Conservation (phyloP, 2,329 filamentous ascomycete genomes). For the Colletotrichum nymphaeae region DNA sequence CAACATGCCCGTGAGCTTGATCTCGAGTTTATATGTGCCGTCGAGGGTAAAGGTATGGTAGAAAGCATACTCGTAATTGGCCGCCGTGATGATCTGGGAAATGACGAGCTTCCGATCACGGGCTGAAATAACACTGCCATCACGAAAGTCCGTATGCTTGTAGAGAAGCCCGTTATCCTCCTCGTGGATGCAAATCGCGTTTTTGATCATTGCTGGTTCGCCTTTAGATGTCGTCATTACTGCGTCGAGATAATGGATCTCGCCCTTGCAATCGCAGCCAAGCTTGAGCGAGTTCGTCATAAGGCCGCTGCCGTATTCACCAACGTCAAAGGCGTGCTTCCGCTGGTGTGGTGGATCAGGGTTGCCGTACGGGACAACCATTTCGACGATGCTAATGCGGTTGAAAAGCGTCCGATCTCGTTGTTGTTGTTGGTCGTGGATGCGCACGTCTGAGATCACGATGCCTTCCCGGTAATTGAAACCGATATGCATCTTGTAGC, state of each 20-base stretch:
- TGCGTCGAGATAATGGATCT: constrained; percentile 65
- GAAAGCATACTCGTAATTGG: constrained; percentile 79
- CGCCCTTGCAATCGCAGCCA: constrained; percentile 76
- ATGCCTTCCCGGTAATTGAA: background rate
- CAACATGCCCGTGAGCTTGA: constrained; percentile 65
- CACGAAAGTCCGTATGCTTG: constrained; percentile 82
- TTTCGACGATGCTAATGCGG: background rate
- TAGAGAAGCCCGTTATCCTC: constrained; percentile 80
- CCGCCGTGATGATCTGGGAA: constrained; percentile 80
- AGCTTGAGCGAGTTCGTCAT: constrained; percentile 73
- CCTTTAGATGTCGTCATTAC: constrained; percentile 78
- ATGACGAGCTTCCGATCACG: constrained; percentile 79
- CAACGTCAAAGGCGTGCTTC: constrained; percentile 76
- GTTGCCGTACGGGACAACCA: background rate
- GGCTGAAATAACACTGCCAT: constrained; percentile 76
- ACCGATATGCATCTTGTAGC: background rate
- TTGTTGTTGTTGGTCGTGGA: background rate
- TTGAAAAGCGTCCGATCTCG: background rate
- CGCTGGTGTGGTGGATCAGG: constrained; percentile 67
- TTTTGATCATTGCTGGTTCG: constrained; percentile 76
- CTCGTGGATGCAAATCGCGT: constrained; percentile 82
- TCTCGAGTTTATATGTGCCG: constrained; percentile 72
- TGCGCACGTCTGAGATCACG: background rate
- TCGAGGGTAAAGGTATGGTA: constrained; percentile 57
- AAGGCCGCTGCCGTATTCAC: constrained; percentile 68